Evolutionary conservation across 352 stramenopile genomes (phyloP).

Genomic region (Aphanomyces euteiches): DNA sequence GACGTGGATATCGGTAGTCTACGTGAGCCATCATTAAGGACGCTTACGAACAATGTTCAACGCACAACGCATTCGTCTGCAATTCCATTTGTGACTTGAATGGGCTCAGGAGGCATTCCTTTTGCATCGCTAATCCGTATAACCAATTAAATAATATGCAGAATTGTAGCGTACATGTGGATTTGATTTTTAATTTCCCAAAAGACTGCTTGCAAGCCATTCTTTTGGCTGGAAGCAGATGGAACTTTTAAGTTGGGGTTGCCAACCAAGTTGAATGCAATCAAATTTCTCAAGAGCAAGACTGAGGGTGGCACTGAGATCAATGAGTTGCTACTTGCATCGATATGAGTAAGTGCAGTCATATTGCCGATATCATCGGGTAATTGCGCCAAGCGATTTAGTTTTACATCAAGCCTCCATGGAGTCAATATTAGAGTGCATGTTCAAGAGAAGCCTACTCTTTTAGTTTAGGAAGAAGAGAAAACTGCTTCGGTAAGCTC

Average conservation of each 20-base stretch:
- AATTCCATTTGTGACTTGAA: constrained; percentile 25
- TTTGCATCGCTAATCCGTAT: constrained; percentile 6
- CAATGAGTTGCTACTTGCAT: constrained; percentile 60
- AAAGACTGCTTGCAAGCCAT: constrained; percentile 14
- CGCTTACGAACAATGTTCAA: background rate
- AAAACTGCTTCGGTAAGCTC: constrained; percentile 13
- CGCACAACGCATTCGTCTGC: constrained; percentile 24
- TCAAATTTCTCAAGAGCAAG: constrained; percentile 46
- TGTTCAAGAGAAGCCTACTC: background rate
- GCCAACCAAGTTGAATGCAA: constrained; percentile 46
- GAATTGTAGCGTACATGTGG: background rate
- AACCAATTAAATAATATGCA: background rate
- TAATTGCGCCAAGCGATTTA: constrained; percentile 57
- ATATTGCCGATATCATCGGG: constrained; percentile 49
- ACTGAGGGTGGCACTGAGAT: constrained; percentile 49
- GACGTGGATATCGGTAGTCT: constrained; percentile 68
- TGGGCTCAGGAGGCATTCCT: constrained; percentile 11
- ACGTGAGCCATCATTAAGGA: constrained; percentile 27
- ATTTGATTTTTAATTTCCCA: constrained; percentile 32
- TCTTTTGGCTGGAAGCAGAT: background rate
- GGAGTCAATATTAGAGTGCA: background rate
- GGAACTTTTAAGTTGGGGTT: constrained; percentile 42
- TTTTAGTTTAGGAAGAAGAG: background rate
- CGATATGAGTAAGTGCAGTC: constrained; percentile 40
- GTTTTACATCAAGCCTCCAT: constrained; percentile 60